Percentiles rank a stretch among this genome's conserved stretches.
These are phyloP conservation scores for Codiaeum variegatum DNA, from an alignment of 441 rosid genomes.

Conservation along the genomic window DNA sequence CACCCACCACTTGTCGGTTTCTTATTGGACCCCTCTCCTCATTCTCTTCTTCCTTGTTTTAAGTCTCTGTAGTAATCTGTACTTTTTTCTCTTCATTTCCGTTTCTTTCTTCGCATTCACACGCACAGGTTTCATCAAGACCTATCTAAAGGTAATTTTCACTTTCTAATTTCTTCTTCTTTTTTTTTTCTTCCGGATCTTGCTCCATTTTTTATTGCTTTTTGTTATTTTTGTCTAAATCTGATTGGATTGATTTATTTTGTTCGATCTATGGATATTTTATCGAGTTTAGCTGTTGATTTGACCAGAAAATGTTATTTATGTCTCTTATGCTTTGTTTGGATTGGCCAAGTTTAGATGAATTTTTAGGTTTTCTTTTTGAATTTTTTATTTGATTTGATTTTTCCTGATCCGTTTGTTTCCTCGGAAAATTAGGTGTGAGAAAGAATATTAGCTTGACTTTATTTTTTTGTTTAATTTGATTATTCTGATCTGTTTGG, in stretches of 20 bases:
- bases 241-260: background rate
- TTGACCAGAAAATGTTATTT: background rate
- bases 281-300: background rate
- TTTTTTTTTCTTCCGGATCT: conserved; percentile 7
- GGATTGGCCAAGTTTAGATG: background rate
- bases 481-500: background rate
- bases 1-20: conserved; percentile 29
- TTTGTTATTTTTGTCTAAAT: background rate
- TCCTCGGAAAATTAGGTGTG: background rate
- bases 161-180: background rate
- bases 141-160: background rate
- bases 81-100: background rate
- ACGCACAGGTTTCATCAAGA: background rate
- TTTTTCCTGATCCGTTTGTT: background rate
- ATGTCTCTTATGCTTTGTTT: conserved; percentile 13
- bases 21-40: conserved; percentile 27
- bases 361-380: background rate
- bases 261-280: conserved; percentile 26
- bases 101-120: background rate
- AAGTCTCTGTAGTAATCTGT: no score
- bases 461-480: background rate
- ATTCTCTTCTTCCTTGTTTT: background rate
- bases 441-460: no score
- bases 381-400: background rate
- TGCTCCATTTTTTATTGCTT: background rate